Evolutionary conservation across 2,329 filamentous ascomycete species (phyloP).

Genomic region (Penicillium frequentans): DNA sequence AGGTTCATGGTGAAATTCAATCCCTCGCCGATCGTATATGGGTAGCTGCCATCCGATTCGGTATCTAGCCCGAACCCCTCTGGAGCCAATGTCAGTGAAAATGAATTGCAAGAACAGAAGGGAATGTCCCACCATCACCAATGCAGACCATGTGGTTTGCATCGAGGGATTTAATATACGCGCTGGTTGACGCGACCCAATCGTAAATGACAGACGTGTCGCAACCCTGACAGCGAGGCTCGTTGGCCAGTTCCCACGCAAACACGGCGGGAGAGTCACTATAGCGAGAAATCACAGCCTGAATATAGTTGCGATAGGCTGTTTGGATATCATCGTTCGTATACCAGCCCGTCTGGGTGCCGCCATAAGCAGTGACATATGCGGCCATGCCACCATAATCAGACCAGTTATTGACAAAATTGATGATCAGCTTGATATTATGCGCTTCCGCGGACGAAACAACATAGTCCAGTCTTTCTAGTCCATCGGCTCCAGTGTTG

Average conservation of each 20-base stretch:
- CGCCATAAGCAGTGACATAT: slow-evolving; percentile 58
- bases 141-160: slow-evolving; percentile 61
- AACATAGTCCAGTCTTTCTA: slow-evolving; percentile 65
- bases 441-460: slow-evolving; percentile 60
- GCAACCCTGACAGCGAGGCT: slow-evolving; percentile 64
- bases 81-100: slow-evolving; percentile 4
- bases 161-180: slow-evolving; percentile 66
- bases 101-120: neutral
- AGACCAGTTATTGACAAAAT: slow-evolving; percentile 65
- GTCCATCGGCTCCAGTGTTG: slow-evolving; percentile 63
- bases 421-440: slow-evolving; percentile 62
- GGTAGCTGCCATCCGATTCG: slow-evolving; percentile 54
- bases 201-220: slow-evolving; percentile 56
- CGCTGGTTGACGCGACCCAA: slow-evolving; percentile 59
- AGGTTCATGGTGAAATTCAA: slow-evolving; percentile 54
- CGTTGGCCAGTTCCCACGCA: slow-evolving; percentile 68
- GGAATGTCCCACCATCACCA: slow-evolving; percentile 48
- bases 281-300: slow-evolving; percentile 60
- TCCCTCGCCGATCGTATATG: slow-evolving; percentile 53
- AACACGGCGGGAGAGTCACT: slow-evolving; percentile 60
- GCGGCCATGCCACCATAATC: slow-evolving; percentile 66
- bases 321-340: slow-evolving; percentile 53
- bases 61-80: slow-evolving; percentile 57
- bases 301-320: slow-evolving; percentile 64
- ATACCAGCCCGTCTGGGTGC: slow-evolving; percentile 57